Conservation (phyloP, 441 rosid genomes). For the Populus hybrid region DNA sequence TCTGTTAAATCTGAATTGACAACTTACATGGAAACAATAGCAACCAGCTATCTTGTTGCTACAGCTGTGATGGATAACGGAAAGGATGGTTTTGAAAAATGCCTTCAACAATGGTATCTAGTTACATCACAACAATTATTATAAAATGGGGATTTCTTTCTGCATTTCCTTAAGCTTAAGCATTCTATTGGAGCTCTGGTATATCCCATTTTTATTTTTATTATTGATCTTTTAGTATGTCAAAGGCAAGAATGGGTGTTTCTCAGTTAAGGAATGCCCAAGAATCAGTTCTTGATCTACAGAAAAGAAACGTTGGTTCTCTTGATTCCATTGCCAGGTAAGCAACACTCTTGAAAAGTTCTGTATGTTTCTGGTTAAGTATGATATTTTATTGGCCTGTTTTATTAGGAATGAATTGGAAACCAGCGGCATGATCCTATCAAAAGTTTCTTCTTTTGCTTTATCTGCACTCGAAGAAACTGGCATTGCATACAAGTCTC, state of each 20-base stretch:
- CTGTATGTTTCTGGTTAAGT: not conserved
- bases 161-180: not conserved
- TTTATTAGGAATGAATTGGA: conserved; percentile 52
- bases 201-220: not conserved
- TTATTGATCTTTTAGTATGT: conserved; percentile 38
- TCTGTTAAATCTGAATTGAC: conserved; percentile 62
- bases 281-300: conserved; percentile 63
- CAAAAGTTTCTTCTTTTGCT: conserved; percentile 55
- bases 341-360: not conserved
- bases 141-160: not conserved
- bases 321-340: conserved; percentile 67
- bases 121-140: not conserved
- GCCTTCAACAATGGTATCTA: conserved; percentile 60
- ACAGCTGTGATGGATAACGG: conserved; percentile 56
- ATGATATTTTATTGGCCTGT: not conserved
- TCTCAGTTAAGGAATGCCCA: conserved; percentile 65
- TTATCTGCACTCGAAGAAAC: conserved; percentile 53
- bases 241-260: conserved; percentile 55
- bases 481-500: conserved; percentile 49
- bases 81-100: conserved; percentile 54
- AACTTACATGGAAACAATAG: conserved; percentile 56
- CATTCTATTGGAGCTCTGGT: not conserved
- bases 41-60: conserved; percentile 50
- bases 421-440: conserved; percentile 49
- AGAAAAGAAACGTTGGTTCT: conserved; percentile 61